phyloP scores from a whole-genome alignment of 129 eudicot species.

The Chrysanthemum lavandulifolium region DNA sequence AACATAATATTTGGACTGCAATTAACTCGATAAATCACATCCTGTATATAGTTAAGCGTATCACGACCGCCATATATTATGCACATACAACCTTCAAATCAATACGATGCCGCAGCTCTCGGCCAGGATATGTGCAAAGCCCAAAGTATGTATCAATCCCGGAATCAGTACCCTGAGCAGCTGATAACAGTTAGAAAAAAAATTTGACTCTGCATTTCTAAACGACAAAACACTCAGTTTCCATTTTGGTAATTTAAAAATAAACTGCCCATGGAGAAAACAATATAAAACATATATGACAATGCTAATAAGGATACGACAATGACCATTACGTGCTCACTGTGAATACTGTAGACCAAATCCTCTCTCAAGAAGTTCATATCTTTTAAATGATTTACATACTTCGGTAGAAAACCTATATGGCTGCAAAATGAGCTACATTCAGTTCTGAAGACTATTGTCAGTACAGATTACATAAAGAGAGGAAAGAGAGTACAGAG shows the following conservation, averaged over 20 bases:
- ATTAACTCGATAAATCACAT: not conserved
- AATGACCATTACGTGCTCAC: conserved; percentile 68
- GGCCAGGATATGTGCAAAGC: conserved; percentile 96
- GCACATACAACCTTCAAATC: conserved; percentile 68
- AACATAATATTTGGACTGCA: no score
- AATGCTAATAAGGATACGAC: conserved; percentile 9
- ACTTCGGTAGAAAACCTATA: conserved; percentile 78
- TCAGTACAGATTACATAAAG: not conserved
- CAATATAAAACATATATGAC: no score
- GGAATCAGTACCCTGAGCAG: conserved; percentile 72
- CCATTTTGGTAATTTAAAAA: not conserved
- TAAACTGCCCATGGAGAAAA: no score
- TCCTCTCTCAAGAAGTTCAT: conserved; percentile 89
- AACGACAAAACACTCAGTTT: not conserved
- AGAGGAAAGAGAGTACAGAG: not conserved
- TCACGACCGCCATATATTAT: not conserved
- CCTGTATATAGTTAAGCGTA: not conserved
- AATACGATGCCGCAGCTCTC: conserved; percentile 88
- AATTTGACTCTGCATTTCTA: not conserved
- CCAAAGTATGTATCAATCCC: conserved; percentile 98
- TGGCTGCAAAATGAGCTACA: conserved; percentile 51
- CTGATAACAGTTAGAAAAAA: conserved; percentile 10
- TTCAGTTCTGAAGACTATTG: conserved; percentile 14
- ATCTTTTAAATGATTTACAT: conserved; percentile 68
- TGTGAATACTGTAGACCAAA: conserved; percentile 79